These are phyloP conservation scores for Aphanocladium album DNA, from an alignment of 2,329 filamentous ascomycete species.

Conservation along the genomic window DNA sequence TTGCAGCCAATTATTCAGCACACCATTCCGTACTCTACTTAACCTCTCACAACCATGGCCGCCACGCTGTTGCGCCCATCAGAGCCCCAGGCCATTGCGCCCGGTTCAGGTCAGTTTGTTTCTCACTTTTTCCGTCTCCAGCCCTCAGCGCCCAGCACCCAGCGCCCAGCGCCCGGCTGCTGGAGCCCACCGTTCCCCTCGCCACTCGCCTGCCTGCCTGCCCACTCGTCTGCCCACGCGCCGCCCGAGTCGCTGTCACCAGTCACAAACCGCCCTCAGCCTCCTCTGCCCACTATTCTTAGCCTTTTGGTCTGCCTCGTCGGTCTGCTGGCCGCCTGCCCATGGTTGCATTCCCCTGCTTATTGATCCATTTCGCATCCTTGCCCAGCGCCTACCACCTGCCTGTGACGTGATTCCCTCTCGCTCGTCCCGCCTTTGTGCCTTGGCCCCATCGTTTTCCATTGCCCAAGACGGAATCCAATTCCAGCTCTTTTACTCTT, in stretches of 20 bases:
- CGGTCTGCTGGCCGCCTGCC: neutral
- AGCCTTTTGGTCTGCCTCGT: slow-evolving; percentile 3
- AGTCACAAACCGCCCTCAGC: neutral
- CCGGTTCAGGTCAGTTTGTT: slow-evolving; percentile 12
- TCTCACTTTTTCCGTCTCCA: neutral
- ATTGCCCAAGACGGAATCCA: neutral
- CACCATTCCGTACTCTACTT: neutral
- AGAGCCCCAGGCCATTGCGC: slow-evolving; percentile 2
- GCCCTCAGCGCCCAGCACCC: neutral
- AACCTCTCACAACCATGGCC: neutral
- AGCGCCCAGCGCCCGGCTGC: neutral
- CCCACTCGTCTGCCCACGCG: slow-evolving; percentile 4
- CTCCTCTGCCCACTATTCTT: slow-evolving; percentile 10
- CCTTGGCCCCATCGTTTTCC: slow-evolving; percentile 4
- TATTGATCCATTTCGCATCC: slow-evolving; percentile 11
- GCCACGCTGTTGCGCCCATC: slow-evolving; percentile 1
- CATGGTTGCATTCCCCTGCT: slow-evolving; percentile 5
- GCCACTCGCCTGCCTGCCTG: too few relatives aligned
- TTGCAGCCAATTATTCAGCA: neutral
- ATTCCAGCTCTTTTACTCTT: neutral
- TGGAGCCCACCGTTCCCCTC: neutral
- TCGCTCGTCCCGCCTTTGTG: slow-evolving; percentile 11
- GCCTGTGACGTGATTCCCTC: slow-evolving; percentile 14
- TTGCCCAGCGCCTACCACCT: slow-evolving; percentile 14
- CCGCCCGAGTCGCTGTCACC: slow-evolving; percentile 1